A percentile compares a stretch with the other conserved stretches of the same genome.
Evolutionary conservation across 2,329 filamentous ascomycete genomes (phyloP).

Genomic region (Apiospora arundinis): DNA sequence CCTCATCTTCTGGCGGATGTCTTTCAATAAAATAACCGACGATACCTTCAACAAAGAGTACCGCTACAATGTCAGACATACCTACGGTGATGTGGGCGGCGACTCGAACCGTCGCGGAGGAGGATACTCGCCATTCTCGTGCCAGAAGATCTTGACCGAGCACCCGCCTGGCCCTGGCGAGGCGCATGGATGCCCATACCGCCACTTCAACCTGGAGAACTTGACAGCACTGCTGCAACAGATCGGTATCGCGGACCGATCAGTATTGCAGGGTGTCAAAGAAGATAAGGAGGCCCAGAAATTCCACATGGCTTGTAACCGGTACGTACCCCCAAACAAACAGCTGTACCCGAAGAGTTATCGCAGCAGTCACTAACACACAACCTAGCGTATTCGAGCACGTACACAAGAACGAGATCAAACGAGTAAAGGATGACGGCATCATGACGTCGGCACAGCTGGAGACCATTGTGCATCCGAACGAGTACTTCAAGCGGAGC

Average conservation of each 20-base stretch:
- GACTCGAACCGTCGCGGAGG: slow-evolving; percentile 85
- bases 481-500: slow-evolving; percentile 96
- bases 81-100: slow-evolving; percentile 93
- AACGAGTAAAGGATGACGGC: slow-evolving; percentile 76
- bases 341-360: slow-evolving; percentile 5
- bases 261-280: slow-evolving; percentile 79
- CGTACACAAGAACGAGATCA: slow-evolving; percentile 79
- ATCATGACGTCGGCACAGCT: slow-evolving; percentile 77
- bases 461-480: slow-evolving; percentile 96
- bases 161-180: slow-evolving; percentile 86
- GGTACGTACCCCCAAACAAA: slow-evolving; percentile 54
- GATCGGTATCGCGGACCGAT: slow-evolving; percentile 79
- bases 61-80: slow-evolving; percentile 94
- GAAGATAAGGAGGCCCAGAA: slow-evolving; percentile 89
- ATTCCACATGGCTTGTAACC: slow-evolving; percentile 95
- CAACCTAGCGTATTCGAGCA: slow-evolving; percentile 79
- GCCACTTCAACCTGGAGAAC: slow-evolving; percentile 91
- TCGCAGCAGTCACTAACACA: slow-evolving; percentile 4
- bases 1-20: slow-evolving; percentile 87
- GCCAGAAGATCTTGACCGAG: slow-evolving; percentile 93
- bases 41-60: slow-evolving; percentile 98
- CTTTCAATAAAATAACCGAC: slow-evolving; percentile 87
- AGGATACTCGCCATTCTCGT: slow-evolving; percentile 90
- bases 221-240: slow-evolving; percentile 76
- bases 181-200: slow-evolving; percentile 93